phyloP scores from a whole-genome alignment of 2,329 filamentous ascomycete genomes.

The Scedosporium dehoogii region DNA sequence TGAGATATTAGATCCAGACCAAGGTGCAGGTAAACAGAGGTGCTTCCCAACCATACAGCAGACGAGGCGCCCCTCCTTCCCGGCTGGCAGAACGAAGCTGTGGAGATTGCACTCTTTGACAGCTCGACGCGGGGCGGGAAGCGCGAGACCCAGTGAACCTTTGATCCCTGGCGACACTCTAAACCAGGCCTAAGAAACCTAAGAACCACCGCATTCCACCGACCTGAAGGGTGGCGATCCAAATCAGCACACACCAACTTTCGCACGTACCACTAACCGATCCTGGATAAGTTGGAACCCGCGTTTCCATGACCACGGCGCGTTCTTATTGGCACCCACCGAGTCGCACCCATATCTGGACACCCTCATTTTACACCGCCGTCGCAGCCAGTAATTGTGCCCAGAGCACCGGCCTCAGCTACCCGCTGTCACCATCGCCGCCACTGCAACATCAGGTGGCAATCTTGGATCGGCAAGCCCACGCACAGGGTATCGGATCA shows the following conservation, averaged over 20 bases:
- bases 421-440: background rate
- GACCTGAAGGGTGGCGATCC: background rate
- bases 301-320: background rate
- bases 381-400: background rate
- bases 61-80: slow-evolving; percentile 3
- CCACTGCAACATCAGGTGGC: background rate
- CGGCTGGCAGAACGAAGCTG: background rate
- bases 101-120: background rate
- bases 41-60: slow-evolving; percentile 1
- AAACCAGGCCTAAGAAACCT: too few relatives aligned
- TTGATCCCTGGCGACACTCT: too few relatives aligned
- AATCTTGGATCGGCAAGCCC: background rate
- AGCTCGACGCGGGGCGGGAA: background rate
- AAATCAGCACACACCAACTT: background rate
- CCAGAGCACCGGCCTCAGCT: background rate
- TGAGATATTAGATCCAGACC: background rate
- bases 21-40: slow-evolving; percentile 2
- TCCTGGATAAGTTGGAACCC: background rate
- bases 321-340: background rate
- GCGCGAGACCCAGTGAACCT: background rate
- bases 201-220: background rate
- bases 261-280: background rate
- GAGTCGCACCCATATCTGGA: background rate
- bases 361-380: background rate
- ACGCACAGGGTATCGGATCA: background rate